Evolutionary conservation across 441 rosid species (phyloP).

Genomic region (Populus hybrid): DNA sequence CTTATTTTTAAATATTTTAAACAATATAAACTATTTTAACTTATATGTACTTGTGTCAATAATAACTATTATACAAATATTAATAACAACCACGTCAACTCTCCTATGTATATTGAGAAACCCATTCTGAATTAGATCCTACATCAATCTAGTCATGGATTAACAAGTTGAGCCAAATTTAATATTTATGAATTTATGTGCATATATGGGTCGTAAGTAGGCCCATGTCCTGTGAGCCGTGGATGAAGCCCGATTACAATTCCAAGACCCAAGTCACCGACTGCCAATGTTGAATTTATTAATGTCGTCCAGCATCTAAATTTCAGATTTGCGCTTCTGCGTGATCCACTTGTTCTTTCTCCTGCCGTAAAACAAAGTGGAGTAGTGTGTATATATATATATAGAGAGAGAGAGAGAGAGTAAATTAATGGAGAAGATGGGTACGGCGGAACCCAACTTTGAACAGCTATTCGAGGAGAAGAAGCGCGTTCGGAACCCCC

Average conservation of each 20-base stretch:
- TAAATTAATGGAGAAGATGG: slow-evolving; percentile 34
- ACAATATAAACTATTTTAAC: no score
- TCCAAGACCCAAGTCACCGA: background rate
- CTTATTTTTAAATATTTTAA: no score
- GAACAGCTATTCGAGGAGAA: slow-evolving; percentile 69
- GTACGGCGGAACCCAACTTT: slow-evolving; percentile 51
- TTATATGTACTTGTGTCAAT: no score
- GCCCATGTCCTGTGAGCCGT: background rate
- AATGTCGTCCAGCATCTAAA: background rate
- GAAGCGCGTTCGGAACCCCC: slow-evolving; percentile 74
- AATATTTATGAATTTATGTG: no score
- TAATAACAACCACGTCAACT: no score
- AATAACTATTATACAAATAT: no score
- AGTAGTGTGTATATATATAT: no score
- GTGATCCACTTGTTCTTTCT: background rate
- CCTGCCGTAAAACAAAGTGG: background rate
- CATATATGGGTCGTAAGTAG: background rate
- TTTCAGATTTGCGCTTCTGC: background rate
- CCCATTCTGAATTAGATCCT: background rate
- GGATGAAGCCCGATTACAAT: background rate
- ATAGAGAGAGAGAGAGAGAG: background rate
- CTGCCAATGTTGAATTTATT: background rate
- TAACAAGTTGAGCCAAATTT: background rate
- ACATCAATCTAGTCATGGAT: background rate
- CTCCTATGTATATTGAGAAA: no score